Base-by-base conservation (phyloP, 495 filamentous ascomycete species). In the Trichocladium uniseriatum region DNA sequence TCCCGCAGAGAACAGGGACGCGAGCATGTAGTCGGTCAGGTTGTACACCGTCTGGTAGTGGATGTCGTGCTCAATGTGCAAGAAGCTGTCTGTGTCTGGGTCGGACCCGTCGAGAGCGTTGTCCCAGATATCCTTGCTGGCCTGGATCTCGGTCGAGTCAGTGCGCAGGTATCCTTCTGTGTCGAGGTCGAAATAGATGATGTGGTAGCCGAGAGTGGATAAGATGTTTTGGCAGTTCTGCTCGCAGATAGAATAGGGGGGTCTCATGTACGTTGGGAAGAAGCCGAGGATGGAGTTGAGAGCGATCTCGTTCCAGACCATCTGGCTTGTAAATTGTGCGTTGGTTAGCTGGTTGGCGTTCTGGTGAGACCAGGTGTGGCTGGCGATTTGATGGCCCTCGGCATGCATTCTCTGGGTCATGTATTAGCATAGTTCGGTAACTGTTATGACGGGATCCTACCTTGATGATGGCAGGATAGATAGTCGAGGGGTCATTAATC, bases 321-420 rank as follows among this genome's bases (percentile, higher is more conserved):
- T 82, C 56, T 92, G 82, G 15, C 81, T 73, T 5, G 70, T 69
- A 51, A 83, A 79, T 48, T 83, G 71, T 60, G 24, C 58, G 58
- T 43, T 77, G 51, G 43, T 76, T 69, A 61, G 80, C 60, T 59
- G 76, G 74, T 64, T 75, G 74, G 55, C 88, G 66, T 72, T 88
- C 75, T 68, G 81, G 56, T 94, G 88, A 34, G 83, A 86, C 87
- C 86, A 94, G 1, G 85, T 92, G 55, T 94, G 88, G 55, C 80
- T 84, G 24, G 82, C 87, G 45, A 94, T 71, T 61, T 92, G 88
- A 59, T 94, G 88, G n/a, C 87, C 86, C 52, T 71, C 51, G 72
- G 63, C 82, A 82, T 87, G 52, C 85, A 81, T 69, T 78, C 56
- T 54, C 57, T 64, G 21, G 3, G 49, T 21, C 15, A 10, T 11